A percentile compares a stretch with the other conserved stretches of the same genome.
Conservation (phyloP, 495 filamentous ascomycete genomes). For the Aspergillus funiculosus region DNA sequence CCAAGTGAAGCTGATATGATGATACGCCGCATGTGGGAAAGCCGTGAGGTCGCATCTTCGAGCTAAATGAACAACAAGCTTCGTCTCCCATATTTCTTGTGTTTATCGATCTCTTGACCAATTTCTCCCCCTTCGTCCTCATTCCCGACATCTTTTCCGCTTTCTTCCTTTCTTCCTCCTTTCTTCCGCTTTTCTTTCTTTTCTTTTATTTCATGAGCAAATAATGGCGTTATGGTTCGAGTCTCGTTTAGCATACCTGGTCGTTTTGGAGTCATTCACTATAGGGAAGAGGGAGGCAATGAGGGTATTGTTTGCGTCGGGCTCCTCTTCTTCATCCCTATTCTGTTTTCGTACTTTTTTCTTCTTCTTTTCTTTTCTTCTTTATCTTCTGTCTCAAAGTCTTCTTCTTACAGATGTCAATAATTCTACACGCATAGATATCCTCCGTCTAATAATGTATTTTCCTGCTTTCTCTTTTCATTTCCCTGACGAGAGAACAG, state of each 20-base stretch:
- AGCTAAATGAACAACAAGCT: slow-evolving; percentile 22
- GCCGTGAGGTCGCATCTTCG: slow-evolving; percentile 38
- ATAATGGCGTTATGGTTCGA: slow-evolving; percentile 5
- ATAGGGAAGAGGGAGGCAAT: background rate
- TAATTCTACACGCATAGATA: slow-evolving; percentile 5
- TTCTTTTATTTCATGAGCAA: slow-evolving; percentile 2
- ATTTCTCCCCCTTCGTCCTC: background rate
- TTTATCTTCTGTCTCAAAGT: background rate
- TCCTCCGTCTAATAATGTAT: slow-evolving; percentile 7
- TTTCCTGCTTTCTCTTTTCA: background rate
- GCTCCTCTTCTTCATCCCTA: background rate
- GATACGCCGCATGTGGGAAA: slow-evolving; percentile 47
- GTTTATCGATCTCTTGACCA: too few species aligned
- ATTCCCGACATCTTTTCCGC: slow-evolving; percentile 2
- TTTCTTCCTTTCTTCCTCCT: too few species aligned
- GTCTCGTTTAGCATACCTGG: slow-evolving; percentile 13
- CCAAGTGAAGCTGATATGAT: slow-evolving; percentile 36
- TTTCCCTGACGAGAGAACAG: too few species aligned
- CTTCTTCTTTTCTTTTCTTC: background rate
- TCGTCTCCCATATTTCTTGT: too few species aligned
- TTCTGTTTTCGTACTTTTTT: background rate
- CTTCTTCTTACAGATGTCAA: background rate
- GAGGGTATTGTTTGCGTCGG: background rate
- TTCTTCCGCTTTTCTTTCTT: background rate
- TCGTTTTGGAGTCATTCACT: background rate